phyloP scores from a whole-genome alignment of 176 grass and related monocot genomes.

The Typha latifolia region DNA sequence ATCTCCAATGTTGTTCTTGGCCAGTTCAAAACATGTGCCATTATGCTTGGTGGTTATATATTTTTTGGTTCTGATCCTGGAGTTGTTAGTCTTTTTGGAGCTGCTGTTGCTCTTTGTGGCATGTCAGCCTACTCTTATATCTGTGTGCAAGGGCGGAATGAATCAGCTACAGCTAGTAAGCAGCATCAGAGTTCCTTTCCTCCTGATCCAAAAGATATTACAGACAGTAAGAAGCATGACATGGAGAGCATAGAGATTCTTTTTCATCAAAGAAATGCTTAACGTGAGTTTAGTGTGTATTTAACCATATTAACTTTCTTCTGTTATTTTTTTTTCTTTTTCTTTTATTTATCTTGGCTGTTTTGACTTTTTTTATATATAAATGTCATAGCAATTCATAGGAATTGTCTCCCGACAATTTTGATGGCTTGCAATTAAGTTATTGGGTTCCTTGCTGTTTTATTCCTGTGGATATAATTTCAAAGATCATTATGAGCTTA shows the following conservation, averaged over 20 bases:
- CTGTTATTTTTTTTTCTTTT: neutral
- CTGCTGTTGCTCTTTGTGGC: conserved; percentile 57
- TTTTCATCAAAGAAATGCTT: conserved; percentile 22
- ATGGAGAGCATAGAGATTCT: conserved; percentile 28
- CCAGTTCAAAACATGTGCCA: conserved; percentile 89
- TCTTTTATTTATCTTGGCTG: neutral
- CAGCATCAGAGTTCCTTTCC: too few species aligned
- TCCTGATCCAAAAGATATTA: conserved; percentile 37
- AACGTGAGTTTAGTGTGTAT: neutral
- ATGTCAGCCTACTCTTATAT: conserved; percentile 92
- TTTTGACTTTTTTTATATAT: neutral
- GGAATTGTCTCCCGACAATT: neutral
- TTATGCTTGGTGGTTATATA: conserved; percentile 72
- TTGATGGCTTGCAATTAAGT: neutral
- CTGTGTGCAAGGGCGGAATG: conserved; percentile 30
- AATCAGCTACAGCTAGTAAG: conserved; percentile 19
- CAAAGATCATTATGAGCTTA: neutral
- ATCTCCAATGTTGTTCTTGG: conserved; percentile 86
- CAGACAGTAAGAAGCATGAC: conserved; percentile 33
- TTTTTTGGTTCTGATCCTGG: conserved; percentile 89
- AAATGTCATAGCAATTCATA: neutral
- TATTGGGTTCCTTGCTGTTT: neutral
- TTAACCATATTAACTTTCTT: neutral
- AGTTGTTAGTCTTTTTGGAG: conserved; percentile 54
- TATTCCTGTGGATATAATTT: neutral